Evolutionary conservation across 2,329 filamentous ascomycete genomes (phyloP), one percentile per base, ranked within the genome.

Genomic region (Scedosporium apiospermum): DNA sequence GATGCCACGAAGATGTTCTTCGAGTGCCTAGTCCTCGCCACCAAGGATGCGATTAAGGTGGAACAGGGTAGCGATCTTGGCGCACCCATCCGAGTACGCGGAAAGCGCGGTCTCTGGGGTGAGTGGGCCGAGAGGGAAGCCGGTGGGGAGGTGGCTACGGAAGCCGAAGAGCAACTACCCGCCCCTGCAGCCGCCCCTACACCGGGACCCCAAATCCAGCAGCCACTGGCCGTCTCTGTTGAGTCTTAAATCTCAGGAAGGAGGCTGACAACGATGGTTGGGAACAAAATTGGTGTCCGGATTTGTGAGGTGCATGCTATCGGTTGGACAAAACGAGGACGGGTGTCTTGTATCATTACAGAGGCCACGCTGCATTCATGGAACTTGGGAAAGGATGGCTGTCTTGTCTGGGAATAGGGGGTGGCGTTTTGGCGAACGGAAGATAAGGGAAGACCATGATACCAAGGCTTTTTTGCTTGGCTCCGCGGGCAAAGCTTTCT

Each of bases 1-100:
- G 95, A 98, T 69, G 95, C 95, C 0, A 99, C 95, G 53, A 97
- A 97, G 82, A 97, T 99, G 92, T 99, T 99, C 79, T 99, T 99
- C 70, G 95, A 99, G 77, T 88, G 95, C 62, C 81, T 99, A 26
- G 95, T 99, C 3, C 82, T 99, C 57, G 95, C 93, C 4, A 99
- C 95, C 51, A 99, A 99, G 78, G 95, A 99, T 72, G 95, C 95
- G 30, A 90, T 99, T 77, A 96, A 96, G 76, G 91, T 98, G 27
- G 93, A 98, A 72, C 95, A 99, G 75, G 83, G 84, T 58, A 80
- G 87, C 65, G 83, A 82, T 44, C 83, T 98, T 27, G 93, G 93
- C 59, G 89, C 87, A 2, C 84, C 88, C 14, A 91, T 99, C 70
- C 83, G 88, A 64, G 89, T 99, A 64, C 83, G 91, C 67, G 92